Evolutionary conservation across 2,329 filamentous ascomycete species (phyloP).

Genomic region (Leptographium flavum): DNA sequence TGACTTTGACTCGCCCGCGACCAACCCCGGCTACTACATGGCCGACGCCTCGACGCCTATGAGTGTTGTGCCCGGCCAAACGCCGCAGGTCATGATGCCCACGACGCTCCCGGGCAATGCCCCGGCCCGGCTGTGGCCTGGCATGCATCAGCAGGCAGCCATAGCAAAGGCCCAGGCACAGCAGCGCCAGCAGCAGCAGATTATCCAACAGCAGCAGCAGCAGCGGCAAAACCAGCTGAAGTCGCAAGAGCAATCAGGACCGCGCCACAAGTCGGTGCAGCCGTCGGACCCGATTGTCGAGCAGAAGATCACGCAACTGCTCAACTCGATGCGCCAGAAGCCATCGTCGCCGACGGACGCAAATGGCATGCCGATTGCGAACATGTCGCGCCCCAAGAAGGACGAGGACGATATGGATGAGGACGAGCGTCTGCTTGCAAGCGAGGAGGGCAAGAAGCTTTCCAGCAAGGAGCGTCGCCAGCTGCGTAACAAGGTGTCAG

Average conservation of each 20-base stretch:
- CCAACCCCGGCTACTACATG: constrained; percentile 31
- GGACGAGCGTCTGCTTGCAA: constrained; percentile 84
- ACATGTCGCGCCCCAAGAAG: constrained; percentile 62
- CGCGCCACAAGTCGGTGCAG: constrained; percentile 34
- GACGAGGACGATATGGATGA: constrained; percentile 99
- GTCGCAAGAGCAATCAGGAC: constrained; percentile 24
- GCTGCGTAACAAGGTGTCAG: constrained; percentile 97
- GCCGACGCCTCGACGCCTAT: background rate
- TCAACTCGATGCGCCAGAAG: constrained; percentile 83
- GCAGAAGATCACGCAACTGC: constrained; percentile 83
- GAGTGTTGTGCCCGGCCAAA: constrained; percentile 52
- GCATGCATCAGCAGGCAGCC: constrained; percentile 84
- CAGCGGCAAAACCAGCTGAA: constrained; percentile 21
- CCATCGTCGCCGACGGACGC: constrained; percentile 38
- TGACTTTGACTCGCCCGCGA: constrained; percentile 43
- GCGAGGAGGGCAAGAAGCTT: constrained; percentile 98
- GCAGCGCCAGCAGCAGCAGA: constrained; percentile 51
- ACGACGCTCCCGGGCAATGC: constrained; percentile 31
- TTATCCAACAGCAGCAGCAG: constrained; percentile 37
- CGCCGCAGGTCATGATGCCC: constrained; percentile 35
- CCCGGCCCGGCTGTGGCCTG: constrained; percentile 62
- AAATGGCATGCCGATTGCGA: constrained; percentile 38
- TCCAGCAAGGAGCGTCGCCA: constrained; percentile 94
- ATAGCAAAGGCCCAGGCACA: constrained; percentile 59
- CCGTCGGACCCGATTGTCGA: constrained; percentile 60